Percentiles rank a stretch among this genome's conserved stretches.
These are phyloP conservation scores for Pleurotus pulmonarius DNA, from an alignment of 768 basidiomycete species.

Conservation along the genomic window DNA sequence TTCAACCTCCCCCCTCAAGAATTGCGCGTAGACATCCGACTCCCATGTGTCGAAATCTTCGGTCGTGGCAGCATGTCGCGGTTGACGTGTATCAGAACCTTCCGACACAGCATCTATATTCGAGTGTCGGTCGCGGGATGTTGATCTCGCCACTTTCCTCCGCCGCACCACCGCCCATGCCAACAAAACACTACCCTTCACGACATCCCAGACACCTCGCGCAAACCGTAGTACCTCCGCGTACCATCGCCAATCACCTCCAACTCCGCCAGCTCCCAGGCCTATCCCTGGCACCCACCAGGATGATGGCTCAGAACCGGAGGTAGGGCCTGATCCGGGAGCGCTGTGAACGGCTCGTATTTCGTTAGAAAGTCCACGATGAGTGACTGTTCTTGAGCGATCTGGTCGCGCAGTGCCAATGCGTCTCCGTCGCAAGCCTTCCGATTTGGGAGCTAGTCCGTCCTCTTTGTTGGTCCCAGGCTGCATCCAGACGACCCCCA, in stretches of 20 bases:
- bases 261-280: background rate
- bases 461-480: constrained; percentile 9
- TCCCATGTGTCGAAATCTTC: constrained; percentile 22
- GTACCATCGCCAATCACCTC: background rate
- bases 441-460: background rate
- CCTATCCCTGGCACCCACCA: constrained; percentile 11
- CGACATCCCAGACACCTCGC: background rate
- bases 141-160: constrained; percentile 8
- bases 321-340: background rate
- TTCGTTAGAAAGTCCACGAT: background rate
- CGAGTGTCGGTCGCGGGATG: constrained; percentile 6
- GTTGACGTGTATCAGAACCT: background rate
- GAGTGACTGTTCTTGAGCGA: background rate
- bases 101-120: constrained; percentile 20
- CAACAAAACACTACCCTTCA: constrained; percentile 6
- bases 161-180: constrained; percentile 9
- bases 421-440: constrained; percentile 12
- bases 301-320: background rate
- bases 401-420: background rate
- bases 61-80: constrained; percentile 9
- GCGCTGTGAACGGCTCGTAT: constrained; percentile 10
- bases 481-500: constrained; percentile 24
- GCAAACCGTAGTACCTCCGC: background rate
- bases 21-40: constrained; percentile 46
- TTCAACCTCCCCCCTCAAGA: constrained; percentile 56